These are phyloP conservation scores for Thelonectria olida DNA, from an alignment of 2,329 filamentous ascomycete species.

Conservation along the genomic window DNA sequence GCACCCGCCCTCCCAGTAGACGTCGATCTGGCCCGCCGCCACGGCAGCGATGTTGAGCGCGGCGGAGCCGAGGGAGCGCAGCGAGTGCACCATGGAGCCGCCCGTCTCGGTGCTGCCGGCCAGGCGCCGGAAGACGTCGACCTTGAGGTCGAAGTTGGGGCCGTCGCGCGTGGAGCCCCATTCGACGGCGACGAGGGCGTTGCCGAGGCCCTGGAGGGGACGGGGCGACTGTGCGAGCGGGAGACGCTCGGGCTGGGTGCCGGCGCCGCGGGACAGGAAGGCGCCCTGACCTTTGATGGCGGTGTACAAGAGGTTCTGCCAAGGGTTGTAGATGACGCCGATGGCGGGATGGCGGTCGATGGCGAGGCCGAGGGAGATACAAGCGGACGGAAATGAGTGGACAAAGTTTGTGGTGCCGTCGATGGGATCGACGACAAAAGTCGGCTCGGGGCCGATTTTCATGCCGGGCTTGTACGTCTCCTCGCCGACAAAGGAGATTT, in stretches of 20 bases:
- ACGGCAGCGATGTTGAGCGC: slow-evolving; percentile 80
- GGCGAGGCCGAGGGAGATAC: slow-evolving; percentile 79
- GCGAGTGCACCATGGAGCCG: slow-evolving; percentile 79
- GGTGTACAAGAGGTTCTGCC: slow-evolving; percentile 73
- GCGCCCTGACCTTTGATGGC: slow-evolving; percentile 75
- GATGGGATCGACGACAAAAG: slow-evolving; percentile 84
- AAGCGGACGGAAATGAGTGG: slow-evolving; percentile 78
- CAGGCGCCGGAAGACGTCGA: slow-evolving; percentile 70
- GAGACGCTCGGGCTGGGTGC: slow-evolving; percentile 48
- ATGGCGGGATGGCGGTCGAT: slow-evolving; percentile 69
- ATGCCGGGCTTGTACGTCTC: slow-evolving; percentile 78
- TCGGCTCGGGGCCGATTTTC: slow-evolving; percentile 70
- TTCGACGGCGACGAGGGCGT: slow-evolving; percentile 74
- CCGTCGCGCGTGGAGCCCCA: slow-evolving; percentile 77
- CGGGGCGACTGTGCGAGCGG: slow-evolving; percentile 58
- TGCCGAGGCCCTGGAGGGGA: slow-evolving; percentile 67
- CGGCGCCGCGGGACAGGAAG: slow-evolving; percentile 60
- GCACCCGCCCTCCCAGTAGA: slow-evolving; percentile 86
- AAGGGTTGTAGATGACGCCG: slow-evolving; percentile 85
- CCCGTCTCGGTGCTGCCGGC: slow-evolving; percentile 67
- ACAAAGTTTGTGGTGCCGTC: slow-evolving; percentile 85
- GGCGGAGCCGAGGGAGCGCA: slow-evolving; percentile 76
- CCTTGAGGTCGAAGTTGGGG: slow-evolving; percentile 76
- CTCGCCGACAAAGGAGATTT: slow-evolving; percentile 75
- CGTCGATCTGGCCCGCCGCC: slow-evolving; percentile 75